A percentile compares a stretch with the other conserved stretches of the same genome.
These are phyloP conservation scores for Cryptococcus floricola DNA, from an alignment of 1,284 basidiomycete species.

Conservation along the genomic window DNA sequence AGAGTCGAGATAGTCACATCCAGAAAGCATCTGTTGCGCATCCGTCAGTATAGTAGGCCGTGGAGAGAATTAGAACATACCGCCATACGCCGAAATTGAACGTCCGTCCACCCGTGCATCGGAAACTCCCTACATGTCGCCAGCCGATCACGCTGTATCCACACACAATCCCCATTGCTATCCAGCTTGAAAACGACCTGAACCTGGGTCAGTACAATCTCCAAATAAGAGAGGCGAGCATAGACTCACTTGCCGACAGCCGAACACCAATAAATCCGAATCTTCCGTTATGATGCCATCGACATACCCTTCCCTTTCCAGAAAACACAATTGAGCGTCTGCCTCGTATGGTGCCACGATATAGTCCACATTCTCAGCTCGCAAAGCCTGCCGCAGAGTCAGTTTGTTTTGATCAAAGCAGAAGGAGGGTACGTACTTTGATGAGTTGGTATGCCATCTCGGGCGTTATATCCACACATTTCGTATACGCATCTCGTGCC, in stretches of 20 bases:
- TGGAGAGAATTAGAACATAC: slow-evolving; percentile 29
- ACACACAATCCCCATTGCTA: slow-evolving; percentile 68
- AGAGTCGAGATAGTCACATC: slow-evolving; percentile 96
- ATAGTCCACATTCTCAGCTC: slow-evolving; percentile 72
- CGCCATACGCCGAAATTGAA: slow-evolving; percentile 89
- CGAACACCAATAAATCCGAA: slow-evolving; percentile 96
- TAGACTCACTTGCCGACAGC: slow-evolving; percentile 70
- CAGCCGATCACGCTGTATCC: slow-evolving; percentile 74
- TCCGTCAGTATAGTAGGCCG: background rate
- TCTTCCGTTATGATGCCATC: slow-evolving; percentile 96
- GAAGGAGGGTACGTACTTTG: slow-evolving; percentile 60
- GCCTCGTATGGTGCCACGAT: slow-evolving; percentile 98
- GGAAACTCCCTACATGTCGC: slow-evolving; percentile 69
- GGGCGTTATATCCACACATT: slow-evolving; percentile 92
- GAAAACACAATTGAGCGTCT: slow-evolving; percentile 91
- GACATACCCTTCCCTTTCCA: slow-evolving; percentile 77
- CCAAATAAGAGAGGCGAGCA: no score
- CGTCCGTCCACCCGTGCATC: slow-evolving; percentile 81
- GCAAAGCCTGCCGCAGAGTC: slow-evolving; percentile 61
- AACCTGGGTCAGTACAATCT: background rate
- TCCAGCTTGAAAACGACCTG: slow-evolving; percentile 74
- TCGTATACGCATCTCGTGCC: slow-evolving; percentile 83
- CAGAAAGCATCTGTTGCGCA: slow-evolving; percentile 68
- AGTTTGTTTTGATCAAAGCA: background rate
- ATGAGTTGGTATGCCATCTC: slow-evolving; percentile 97